Percentiles rank a stretch among this genome's conserved stretches.
Evolutionary conservation across 768 basidiomycete species (phyloP).

Genomic region (Tylopilus rubrobrunneus): DNA sequence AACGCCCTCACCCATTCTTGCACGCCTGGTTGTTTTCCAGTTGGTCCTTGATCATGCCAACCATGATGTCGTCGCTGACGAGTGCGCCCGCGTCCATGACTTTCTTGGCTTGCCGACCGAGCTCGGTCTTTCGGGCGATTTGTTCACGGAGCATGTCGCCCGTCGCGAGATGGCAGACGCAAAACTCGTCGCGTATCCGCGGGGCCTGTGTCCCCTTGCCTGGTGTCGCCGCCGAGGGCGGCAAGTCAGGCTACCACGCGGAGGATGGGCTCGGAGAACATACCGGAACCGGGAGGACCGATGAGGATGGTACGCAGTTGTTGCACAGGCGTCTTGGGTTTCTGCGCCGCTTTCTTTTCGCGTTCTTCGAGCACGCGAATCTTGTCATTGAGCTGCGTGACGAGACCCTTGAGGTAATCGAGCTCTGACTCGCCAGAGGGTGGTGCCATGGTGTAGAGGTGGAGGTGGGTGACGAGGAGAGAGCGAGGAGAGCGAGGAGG

Average conservation of each 20-base stretch:
- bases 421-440: slow-evolving; percentile 62
- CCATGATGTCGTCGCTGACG: slow-evolving; percentile 95
- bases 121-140: slow-evolving; percentile 77
- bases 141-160: slow-evolving; percentile 99
- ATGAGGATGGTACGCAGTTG: slow-evolving; percentile 90
- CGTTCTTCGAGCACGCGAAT: slow-evolving; percentile 74
- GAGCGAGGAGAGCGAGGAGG: too few species aligned
- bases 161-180: slow-evolving; percentile 96
- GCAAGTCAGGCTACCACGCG: not conserved
- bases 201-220: slow-evolving; percentile 99
- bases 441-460: slow-evolving; percentile 48
- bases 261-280: slow-evolving; percentile 20
- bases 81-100: slow-evolving; percentile 97
- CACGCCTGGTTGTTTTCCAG: slow-evolving; percentile 89
- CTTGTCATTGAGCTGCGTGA: slow-evolving; percentile 86
- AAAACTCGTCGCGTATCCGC: slow-evolving; percentile 85
- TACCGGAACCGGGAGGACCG: slow-evolving; percentile 97
- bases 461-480: not conserved
- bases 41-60: slow-evolving; percentile 95
- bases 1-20: slow-evolving; percentile 82
- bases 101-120: slow-evolving; percentile 93
- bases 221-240: slow-evolving; percentile 29
- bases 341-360: slow-evolving; percentile 44
- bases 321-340: slow-evolving; percentile 59
- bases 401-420: slow-evolving; percentile 92